Base-by-base conservation (phyloP, 148 eudicot genomes). In the Chenopodium quinoa region DNA sequence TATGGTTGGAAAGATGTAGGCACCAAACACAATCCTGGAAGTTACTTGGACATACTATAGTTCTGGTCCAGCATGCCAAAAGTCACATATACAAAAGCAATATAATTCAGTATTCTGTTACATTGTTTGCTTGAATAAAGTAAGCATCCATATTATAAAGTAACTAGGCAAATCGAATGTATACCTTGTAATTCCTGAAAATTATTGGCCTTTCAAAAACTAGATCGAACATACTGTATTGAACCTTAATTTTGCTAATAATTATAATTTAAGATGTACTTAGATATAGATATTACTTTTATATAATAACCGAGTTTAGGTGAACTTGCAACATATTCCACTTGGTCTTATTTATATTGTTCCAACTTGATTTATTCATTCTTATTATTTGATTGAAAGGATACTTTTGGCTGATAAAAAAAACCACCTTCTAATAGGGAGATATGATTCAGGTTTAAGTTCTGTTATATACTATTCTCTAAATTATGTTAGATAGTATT, bases 21-120 rank as follows among this genome's bases (percentile, higher is more conserved):
- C 66, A 62, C 10, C 25, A 62, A 62, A 25, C 66, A 22, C 25
- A 62, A 62, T 62, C 66, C 66, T 62, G 66, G 66, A 62, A 20
- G 66, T 62, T 62, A 62, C 66, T 62, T 62, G 66, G 25, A 23
- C 25, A 62, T 20, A 62, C 66, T 9, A 62, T 62, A 62, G 66
- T n/a, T 20, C 66, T 62, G 66, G 66, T 62, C 66, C 66, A 62
- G 66, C 66, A 56, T 17, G 66, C 66, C 37, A 25, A 67, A 67
- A 67, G 71, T 67, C 16, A 67, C 12, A 10, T 25, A 27, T 31
- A 31, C 2, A 67, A 48, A 67, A 67, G 71, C 71, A 67, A 67
- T 4, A 37, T 27, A 17, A 27, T 29, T 27, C 17, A 29, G 32
- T 12, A 37, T 29, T 19, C 37, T 25, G 71, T 37, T 67, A 16